Evolutionary conservation across 2,329 filamentous ascomycete genomes (phyloP).

Genomic region (Penicillium palitans): DNA sequence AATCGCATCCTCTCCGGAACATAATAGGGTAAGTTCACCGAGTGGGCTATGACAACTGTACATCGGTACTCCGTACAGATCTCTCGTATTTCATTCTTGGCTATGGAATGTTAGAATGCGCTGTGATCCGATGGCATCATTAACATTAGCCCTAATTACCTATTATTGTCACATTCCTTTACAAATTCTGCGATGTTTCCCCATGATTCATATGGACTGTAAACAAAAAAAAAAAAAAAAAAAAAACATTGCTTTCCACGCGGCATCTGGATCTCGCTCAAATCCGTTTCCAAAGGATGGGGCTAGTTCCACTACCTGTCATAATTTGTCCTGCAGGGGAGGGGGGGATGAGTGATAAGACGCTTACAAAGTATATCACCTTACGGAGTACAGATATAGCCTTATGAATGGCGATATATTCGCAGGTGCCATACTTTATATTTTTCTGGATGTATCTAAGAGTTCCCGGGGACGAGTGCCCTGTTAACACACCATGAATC

Average conservation of each 20-base stretch:
- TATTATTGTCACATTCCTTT: background rate
- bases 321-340: background rate
- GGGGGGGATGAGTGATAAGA: background rate
- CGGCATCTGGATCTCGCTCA: background rate
- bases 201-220: background rate
- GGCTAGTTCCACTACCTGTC: background rate
- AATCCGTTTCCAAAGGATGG: background rate
- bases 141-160: background rate
- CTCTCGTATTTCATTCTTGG: constrained; percentile 12
- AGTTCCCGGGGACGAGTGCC: background rate
- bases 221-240: background rate
- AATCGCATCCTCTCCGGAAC: constrained; percentile 22
- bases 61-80: background rate
- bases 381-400: background rate
- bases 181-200: background rate
- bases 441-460: background rate
- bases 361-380: constrained; percentile 6
- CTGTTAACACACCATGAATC: constrained; percentile 1
- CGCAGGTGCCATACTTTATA: background rate
- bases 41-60: constrained; percentile 5
- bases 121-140: background rate
- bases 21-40: constrained; percentile 11
- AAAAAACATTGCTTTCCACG: background rate
- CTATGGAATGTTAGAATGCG: constrained; percentile 3
- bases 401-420: background rate